Base-by-base conservation (phyloP, 1,284 basidiomycete species). In the Pascua sp. region DNA sequence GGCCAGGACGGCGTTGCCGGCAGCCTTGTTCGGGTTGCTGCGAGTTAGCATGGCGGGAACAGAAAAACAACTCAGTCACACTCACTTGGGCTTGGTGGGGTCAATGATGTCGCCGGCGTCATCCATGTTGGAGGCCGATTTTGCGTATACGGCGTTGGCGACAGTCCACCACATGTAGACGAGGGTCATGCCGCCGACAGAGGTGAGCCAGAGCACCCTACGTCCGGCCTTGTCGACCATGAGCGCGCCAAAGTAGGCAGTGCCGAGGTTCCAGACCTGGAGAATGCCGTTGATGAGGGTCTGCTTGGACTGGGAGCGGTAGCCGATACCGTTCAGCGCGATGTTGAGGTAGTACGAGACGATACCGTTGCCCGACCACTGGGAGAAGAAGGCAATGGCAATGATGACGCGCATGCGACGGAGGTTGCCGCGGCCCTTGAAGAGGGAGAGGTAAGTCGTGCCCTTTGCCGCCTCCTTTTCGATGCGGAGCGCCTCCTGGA, bases 311-410 rank as follows among this genome's bases (percentile, higher is more conserved):
- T 80, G 71, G 64, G 82, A 77, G 11, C 82, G 84, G 67, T 90
- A 85, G 50, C 88, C 88, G 59, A 90, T 85, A 60, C 82, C 80
- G 63, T 83, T 79, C 64, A 90, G 84, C 54, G 89, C 84, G 67
- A 83, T 81, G 77, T 81, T 85, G 60, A 89, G 81, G 79, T 89
- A 89, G 79, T 86, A 75, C 44, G 44, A 57, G 39, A 59, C 60
- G 51, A 61, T 44, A 43, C 53, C 60, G 53, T 56, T 64, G n/a
- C 66, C 66, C 4, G 66, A 67, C 71, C 71, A 72, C 54, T 71
- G 68, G 38, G 65, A 69, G 67, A 72, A 71, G 63, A 71, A 69
- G 39, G 63, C 64, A 16, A 71, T 61, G 42, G 68, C 63, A 38
- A 73, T 67, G 49, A 72, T 67, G 56, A 70, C 62, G 17, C 51